Evolutionary conservation across 106 monocot species (phyloP).

Genomic region (Posidonia australis): DNA sequence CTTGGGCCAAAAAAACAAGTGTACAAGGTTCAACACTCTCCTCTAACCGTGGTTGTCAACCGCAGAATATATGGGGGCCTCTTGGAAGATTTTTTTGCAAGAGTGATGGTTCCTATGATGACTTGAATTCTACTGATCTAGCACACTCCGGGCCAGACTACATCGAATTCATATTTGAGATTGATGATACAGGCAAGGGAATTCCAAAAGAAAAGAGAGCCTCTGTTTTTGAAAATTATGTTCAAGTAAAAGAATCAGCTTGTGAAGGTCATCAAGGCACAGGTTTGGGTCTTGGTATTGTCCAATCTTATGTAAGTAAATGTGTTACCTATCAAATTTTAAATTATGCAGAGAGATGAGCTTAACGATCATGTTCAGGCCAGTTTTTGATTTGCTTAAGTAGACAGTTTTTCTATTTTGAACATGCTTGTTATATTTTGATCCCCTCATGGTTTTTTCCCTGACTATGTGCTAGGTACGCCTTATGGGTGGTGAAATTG

Average conservation of each 20-base stretch:
- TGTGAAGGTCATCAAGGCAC: slow-evolving; percentile 47
- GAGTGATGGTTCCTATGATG: not conserved
- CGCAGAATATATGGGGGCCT: slow-evolving; percentile 4
- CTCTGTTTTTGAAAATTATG: slow-evolving; percentile 84
- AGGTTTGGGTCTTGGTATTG: slow-evolving; percentile 91
- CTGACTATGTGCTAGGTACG: slow-evolving; percentile 45
- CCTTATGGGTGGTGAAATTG: slow-evolving; percentile 87
- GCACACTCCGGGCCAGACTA: slow-evolving; percentile 12
- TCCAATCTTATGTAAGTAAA: slow-evolving; percentile 71
- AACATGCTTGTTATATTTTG: not conserved
- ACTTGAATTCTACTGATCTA: not conserved
- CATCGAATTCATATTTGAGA: slow-evolving; percentile 68
- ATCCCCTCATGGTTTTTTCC: not conserved
- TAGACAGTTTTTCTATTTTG: not conserved
- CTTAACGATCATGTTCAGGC: too few relatives aligned
- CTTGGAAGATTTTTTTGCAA: slow-evolving; percentile 12
- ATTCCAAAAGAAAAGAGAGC: slow-evolving; percentile 75
- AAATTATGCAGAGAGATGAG: too few relatives aligned
- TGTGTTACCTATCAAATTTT: too few relatives aligned
- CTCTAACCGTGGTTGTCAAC: not conserved
- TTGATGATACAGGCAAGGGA: slow-evolving; percentile 75
- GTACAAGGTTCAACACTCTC: not conserved
- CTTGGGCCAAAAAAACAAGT: slow-evolving; percentile 36
- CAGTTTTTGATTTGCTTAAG: not conserved
- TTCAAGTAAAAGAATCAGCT: slow-evolving; percentile 58